phyloP scores from a whole-genome alignment of 1,284 basidiomycete genomes.

The Sanghuangporus sanghuang region DNA sequence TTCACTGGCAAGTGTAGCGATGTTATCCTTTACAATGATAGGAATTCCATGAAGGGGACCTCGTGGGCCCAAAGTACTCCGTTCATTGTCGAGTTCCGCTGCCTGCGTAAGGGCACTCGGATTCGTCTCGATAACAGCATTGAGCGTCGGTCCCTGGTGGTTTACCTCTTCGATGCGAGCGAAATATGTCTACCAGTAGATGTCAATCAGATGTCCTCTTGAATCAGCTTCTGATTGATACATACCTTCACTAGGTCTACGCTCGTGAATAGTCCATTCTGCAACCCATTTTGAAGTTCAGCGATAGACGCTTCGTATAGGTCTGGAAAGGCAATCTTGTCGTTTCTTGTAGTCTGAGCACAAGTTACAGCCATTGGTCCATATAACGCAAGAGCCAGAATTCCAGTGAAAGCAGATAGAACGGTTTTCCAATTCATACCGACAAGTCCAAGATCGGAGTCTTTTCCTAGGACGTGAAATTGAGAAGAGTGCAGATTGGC shows the following conservation, averaged over 20 bases:
- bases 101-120: conserved; percentile 24
- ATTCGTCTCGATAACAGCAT: conserved; percentile 28
- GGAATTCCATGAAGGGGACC: conserved; percentile 31
- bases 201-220: no score
- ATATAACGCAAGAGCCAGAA: neutral
- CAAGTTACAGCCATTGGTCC: neutral
- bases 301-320: conserved; percentile 39
- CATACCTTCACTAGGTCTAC: conserved; percentile 38
- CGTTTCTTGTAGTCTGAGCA: neutral
- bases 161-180: conserved; percentile 32
- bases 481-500: neutral
- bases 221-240: neutral
- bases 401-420: neutral
- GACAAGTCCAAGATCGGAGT: neutral
- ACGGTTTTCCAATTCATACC: neutral
- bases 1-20: conserved; percentile 24
- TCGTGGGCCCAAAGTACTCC: conserved; percentile 20
- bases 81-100: conserved; percentile 24
- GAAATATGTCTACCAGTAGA: conserved; percentile 25
- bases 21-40: conserved; percentile 32
- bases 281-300: conserved; percentile 35
- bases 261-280: conserved; percentile 33
- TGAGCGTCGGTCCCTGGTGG: conserved; percentile 23
- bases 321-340: conserved; percentile 26
- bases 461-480: no score